Conservation (phyloP, 2,329 filamentous ascomycete genomes). For the Cytospora paraplurivora region DNA sequence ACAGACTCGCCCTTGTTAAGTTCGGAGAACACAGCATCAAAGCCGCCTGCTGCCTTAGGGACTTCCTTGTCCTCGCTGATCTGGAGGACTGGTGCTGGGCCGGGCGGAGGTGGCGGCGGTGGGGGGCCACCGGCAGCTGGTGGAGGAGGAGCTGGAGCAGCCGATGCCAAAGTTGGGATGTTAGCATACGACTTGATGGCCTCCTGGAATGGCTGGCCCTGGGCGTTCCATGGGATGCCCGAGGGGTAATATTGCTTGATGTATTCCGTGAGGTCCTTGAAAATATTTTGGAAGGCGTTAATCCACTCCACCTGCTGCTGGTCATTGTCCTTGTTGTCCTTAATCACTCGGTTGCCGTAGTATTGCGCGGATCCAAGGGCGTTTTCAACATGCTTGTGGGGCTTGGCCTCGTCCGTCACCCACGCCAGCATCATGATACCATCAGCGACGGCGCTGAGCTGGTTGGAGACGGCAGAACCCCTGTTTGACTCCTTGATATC, state of each 20-base stretch:
- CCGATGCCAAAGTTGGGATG: constrained; percentile 51
- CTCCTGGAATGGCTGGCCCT: constrained; percentile 72
- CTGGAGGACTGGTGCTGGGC: constrained; percentile 67
- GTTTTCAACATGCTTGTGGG: constrained; percentile 83
- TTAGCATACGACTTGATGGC: constrained; percentile 60
- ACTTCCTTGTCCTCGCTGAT: constrained; percentile 53
- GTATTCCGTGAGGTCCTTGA: constrained; percentile 80
- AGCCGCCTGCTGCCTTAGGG: constrained; percentile 57
- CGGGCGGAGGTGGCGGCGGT: constrained; percentile 71
- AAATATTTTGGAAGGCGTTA: constrained; percentile 87
- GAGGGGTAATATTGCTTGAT: constrained; percentile 79
- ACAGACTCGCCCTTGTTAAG: constrained; percentile 88
- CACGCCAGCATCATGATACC: constrained; percentile 88
- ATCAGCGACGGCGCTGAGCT: constrained; percentile 85
- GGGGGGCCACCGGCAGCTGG: constrained; percentile 46
- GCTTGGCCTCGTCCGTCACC: constrained; percentile 83
- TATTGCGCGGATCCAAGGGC: constrained; percentile 84
- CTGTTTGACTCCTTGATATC: constrained; percentile 83
- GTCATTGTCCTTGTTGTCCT: constrained; percentile 83
- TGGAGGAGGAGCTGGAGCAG: constrained; percentile 61
- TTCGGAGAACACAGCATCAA: constrained; percentile 88
- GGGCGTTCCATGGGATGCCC: constrained; percentile 84
- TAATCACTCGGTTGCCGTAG: constrained; percentile 91
- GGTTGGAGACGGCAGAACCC: constrained; percentile 72
- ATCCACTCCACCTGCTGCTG: constrained; percentile 84